Conservation (phyloP, 352 stramenopile species). For the Thalassiosira mediterranea region DNA sequence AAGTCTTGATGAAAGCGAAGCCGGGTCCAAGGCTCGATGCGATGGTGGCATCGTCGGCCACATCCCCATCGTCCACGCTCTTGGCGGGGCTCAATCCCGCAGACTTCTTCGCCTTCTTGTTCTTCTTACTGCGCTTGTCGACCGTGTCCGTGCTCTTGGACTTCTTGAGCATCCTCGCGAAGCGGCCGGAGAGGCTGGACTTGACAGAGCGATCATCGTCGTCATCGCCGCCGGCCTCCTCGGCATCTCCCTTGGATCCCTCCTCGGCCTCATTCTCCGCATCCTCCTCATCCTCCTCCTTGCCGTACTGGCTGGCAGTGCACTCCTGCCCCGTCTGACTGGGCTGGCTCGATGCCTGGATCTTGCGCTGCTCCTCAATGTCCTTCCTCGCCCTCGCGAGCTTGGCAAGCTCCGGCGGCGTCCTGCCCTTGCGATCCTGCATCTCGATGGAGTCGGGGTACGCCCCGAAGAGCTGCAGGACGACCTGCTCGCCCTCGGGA, state of each 20-base stretch:
- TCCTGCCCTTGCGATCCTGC: conserved; percentile 52
- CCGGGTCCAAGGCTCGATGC: conserved; percentile 33
- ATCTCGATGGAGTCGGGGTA: conserved; percentile 55
- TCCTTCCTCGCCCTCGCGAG: conserved; percentile 49
- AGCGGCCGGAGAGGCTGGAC: conserved; percentile 38
- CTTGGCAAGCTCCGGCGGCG: conserved; percentile 49
- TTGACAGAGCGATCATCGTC: conserved; percentile 37
- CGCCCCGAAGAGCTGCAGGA: conserved; percentile 46
- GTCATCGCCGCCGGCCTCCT: conserved; percentile 14
- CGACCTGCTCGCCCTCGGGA: conserved; percentile 48
- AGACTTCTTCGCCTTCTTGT: conserved; percentile 25
- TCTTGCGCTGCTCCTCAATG: conserved; percentile 39
- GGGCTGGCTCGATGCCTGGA: conserved; percentile 7
- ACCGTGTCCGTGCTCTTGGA: conserved; percentile 43
- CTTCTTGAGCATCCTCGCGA: conserved; percentile 43
- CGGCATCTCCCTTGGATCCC: not conserved
- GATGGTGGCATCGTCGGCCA: conserved; percentile 18
- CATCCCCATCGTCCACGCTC: conserved; percentile 17
- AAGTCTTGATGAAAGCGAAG: conserved; percentile 43
- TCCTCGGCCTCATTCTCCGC: not conserved
- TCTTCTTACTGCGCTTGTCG: conserved; percentile 23
- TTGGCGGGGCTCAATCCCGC: conserved; percentile 7
- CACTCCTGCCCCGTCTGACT: conserved; percentile 19
- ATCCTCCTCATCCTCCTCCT: not conserved
- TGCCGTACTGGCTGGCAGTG: conserved; percentile 6